These are phyloP conservation scores for Xylaria sp. DNA, from an alignment of 2,329 filamentous ascomycete genomes.

Conservation along the genomic window DNA sequence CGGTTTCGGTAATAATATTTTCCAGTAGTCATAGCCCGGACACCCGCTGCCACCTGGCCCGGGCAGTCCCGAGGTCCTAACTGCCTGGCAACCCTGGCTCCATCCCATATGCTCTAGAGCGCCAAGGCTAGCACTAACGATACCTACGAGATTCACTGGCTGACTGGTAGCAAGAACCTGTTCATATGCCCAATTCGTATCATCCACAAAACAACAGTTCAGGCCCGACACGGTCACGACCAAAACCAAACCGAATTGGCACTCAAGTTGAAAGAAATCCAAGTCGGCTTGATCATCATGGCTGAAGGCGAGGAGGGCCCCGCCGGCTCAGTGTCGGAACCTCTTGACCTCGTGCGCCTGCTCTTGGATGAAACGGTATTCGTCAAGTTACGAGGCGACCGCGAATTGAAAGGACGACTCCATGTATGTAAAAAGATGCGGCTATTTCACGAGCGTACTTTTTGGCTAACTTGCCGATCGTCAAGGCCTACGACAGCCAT, in stretches of 20 bases:
- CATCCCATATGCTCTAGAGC: background rate
- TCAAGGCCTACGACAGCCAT: slow-evolving; percentile 94
- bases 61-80: too few species aligned
- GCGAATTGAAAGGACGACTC: slow-evolving; percentile 91
- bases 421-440: slow-evolving; percentile 70
- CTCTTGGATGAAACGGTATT: slow-evolving; percentile 95
- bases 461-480: slow-evolving; percentile 21
- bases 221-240: background rate
- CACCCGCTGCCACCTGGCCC: too few species aligned
- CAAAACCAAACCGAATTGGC: background rate
- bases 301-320: slow-evolving; percentile 79
- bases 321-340: slow-evolving; percentile 81
- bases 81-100: background rate
- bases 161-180: background rate
- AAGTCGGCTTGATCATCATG: slow-evolving; percentile 57
- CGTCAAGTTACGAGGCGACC: slow-evolving; percentile 93
- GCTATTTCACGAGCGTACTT: too few species aligned
- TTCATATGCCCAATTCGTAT: background rate
- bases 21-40: background rate
- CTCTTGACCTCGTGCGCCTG: slow-evolving; percentile 91
- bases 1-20: background rate
- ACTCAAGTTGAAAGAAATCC: too few species aligned
- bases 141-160: background rate
- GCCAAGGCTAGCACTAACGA: background rate
- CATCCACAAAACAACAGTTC: background rate